Percentiles rank a stretch among this genome's conserved stretches.
These are phyloP conservation scores for Pseudomonodictys pantanalensis DNA, from an alignment of 495 filamentous ascomycete genomes.

Conservation along the genomic window DNA sequence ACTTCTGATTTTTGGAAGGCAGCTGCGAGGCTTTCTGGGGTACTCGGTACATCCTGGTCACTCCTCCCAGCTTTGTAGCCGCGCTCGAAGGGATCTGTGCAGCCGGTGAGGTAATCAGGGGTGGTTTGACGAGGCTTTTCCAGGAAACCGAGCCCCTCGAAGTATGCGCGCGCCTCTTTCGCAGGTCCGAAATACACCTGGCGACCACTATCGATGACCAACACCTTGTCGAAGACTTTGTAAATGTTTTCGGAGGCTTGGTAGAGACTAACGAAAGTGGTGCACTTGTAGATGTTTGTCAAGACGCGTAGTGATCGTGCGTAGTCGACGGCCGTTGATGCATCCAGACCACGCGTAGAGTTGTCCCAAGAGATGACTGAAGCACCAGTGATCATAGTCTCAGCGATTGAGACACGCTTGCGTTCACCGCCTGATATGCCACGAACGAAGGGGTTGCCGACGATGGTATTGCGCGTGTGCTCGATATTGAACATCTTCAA, in stretches of 20 bases:
- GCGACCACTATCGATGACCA: constrained; percentile 74
- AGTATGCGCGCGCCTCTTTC: constrained; percentile 68
- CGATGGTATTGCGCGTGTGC: constrained; percentile 75
- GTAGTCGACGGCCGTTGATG: constrained; percentile 75
- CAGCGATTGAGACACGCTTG: constrained; percentile 72
- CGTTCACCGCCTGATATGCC: constrained; percentile 85
- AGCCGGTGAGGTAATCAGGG: constrained; percentile 80
- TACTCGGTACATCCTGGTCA: constrained; percentile 61
- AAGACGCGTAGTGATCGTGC: constrained; percentile 71
- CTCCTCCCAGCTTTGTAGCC: constrained; percentile 66
- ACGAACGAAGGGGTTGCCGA: constrained; percentile 76
- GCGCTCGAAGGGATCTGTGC: constrained; percentile 78
- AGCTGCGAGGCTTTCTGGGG: constrained; percentile 58
- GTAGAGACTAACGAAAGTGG: constrained; percentile 77
- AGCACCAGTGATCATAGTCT: constrained; percentile 68
- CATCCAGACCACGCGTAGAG: constrained; percentile 77
- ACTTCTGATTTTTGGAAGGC: constrained; percentile 67
- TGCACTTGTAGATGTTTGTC: constrained; percentile 75
- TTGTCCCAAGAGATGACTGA: constrained; percentile 81
- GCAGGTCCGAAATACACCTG: constrained; percentile 79
- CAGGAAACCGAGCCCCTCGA: constrained; percentile 76
- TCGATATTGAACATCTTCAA: constrained; percentile 86
- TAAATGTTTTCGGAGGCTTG: constrained; percentile 85
- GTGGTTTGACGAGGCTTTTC: constrained; percentile 80
- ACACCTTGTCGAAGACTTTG: constrained; percentile 80